phyloP scores from a whole-genome alignment of 495 filamentous ascomycete genomes.

The Clohesyomyces aquaticus region DNA sequence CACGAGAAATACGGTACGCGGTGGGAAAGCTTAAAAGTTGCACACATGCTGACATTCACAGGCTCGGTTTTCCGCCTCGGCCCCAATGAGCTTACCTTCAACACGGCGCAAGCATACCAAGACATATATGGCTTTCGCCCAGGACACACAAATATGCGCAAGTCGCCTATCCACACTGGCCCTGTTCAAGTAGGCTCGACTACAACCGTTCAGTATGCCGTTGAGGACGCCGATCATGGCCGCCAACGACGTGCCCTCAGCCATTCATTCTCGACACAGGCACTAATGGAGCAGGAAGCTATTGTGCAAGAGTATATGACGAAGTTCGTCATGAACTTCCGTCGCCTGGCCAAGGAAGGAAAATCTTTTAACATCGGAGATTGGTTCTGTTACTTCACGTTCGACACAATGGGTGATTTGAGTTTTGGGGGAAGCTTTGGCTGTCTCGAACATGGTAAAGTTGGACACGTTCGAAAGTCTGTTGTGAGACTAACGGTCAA shows the following conservation, averaged over 20 bases:
- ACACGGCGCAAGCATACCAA: conserved; percentile 39
- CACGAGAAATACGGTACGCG: conserved; percentile 42
- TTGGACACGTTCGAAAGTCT: neutral
- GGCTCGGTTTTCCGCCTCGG: conserved; percentile 39
- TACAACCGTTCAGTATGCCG: conserved; percentile 15
- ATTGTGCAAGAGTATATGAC: conserved; percentile 26
- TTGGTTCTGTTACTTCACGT: conserved; percentile 22
- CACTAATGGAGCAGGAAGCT: conserved; percentile 27
- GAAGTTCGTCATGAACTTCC: conserved; percentile 9
- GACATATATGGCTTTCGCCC: conserved; percentile 43
- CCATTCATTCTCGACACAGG: conserved; percentile 22
- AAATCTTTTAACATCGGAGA: conserved; percentile 14
- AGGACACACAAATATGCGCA: conserved; percentile 27
- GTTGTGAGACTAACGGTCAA: neutral
- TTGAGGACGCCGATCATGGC: conserved; percentile 13
- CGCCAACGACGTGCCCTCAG: conserved; percentile 6
- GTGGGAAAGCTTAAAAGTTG: neutral
- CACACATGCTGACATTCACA: neutral
- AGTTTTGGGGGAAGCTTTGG: conserved; percentile 17
- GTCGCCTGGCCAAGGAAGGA: conserved; percentile 7
- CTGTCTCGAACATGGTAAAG: conserved; percentile 12
- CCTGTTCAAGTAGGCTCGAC: conserved; percentile 19
- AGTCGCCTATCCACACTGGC: conserved; percentile 18
- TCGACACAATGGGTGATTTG: conserved; percentile 20
- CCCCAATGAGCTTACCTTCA: conserved; percentile 44